A percentile compares a stretch with the other conserved stretches of the same genome.
Evolutionary conservation across 2,329 filamentous ascomycete genomes (phyloP).

Genomic region (Verticillium tricorpus): DNA sequence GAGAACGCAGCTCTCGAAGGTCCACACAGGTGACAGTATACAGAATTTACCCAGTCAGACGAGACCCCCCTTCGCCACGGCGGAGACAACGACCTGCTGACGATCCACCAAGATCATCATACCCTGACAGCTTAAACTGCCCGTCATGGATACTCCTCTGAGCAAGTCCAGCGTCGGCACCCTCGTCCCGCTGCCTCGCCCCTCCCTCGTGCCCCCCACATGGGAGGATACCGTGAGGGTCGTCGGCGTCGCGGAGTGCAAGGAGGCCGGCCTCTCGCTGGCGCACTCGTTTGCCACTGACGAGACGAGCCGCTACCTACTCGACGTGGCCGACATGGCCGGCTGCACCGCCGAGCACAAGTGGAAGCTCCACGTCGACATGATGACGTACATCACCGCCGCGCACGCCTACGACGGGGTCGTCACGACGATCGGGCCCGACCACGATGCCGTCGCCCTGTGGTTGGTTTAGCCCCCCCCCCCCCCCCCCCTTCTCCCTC

Average conservation of each 20-base stretch:
- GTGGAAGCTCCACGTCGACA: constrained; percentile 72
- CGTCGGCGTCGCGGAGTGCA: constrained; percentile 62
- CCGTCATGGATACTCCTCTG: constrained; percentile 26
- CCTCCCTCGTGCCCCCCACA: constrained; percentile 46
- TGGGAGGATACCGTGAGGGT: constrained; percentile 57
- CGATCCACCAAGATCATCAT: neutral
- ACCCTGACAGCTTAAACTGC: constrained; percentile 3
- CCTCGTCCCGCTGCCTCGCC: constrained; percentile 15
- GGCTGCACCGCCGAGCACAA: constrained; percentile 60
- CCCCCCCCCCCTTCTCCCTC: too few relatives aligned
- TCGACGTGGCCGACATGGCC: constrained; percentile 65
- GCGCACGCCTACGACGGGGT: constrained; percentile 71
- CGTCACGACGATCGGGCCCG: constrained; percentile 68
- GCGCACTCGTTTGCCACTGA: constrained; percentile 75
- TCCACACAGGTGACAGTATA: constrained; percentile 54
- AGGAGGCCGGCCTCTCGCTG: constrained; percentile 65
- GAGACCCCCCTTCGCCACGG: neutral
- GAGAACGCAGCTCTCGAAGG: constrained; percentile 49
- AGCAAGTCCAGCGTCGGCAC: constrained; percentile 11
- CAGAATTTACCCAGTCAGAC: constrained; percentile 43
- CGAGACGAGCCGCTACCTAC: constrained; percentile 68
- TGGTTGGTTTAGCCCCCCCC: constrained; percentile 63
- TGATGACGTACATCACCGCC: constrained; percentile 73
- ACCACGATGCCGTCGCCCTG: constrained; percentile 73
- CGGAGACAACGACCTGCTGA: neutral